Base-by-base conservation (phyloP, 2,329 filamentous ascomycete genomes). In the Curvularia spicifera region DNA sequence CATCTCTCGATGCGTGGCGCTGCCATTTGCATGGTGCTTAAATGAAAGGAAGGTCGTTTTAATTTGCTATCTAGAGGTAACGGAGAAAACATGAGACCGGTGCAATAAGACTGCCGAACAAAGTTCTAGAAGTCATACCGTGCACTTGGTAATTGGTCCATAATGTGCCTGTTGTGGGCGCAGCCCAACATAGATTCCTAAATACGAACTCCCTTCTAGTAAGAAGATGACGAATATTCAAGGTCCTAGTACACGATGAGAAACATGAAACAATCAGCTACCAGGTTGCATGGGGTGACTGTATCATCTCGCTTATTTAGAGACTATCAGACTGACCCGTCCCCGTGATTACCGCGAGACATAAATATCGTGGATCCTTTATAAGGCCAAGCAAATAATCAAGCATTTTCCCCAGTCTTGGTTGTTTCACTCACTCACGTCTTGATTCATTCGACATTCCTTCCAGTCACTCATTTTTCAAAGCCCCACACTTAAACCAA, bases 361-460 rank as follows among this genome's bases (percentile, higher is more conserved):
- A 22, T 13, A 24, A 3, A 22, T 13, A 22, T 47, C 9, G n/a
- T 29, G 28, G 22, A 33, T 33, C 22, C 29, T 20, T 20, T 33
- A 47, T 47, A 47, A 47, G 33, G 44, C 44, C 29, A 47, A 47
- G 44, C 28, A 29, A 13, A 47, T 22, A 33, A 47, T 22, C 44
- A 47, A 47, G 44, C 44, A 22, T 47, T 33, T 13, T 35, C 44
- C 22, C 28, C 44, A 47, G 44, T 10, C 44, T 47, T 47, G 29
- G 44, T 47, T 22, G 18, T 47, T 47, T 47, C 44, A 47, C 6
- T 47, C 44, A 24, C 6, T 10, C 18, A 33, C 18, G 12, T 22
- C 4, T 33, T 24, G 26, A 33, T 47, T 24, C 18, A 24, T 47
- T 33, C 18, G 2, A 10, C 28, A 33, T 8, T 15, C 2, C 24